Evolutionary conservation across 2,329 filamentous ascomycete genomes (phyloP).

Genomic region (Coniochaeta pulveracea): DNA sequence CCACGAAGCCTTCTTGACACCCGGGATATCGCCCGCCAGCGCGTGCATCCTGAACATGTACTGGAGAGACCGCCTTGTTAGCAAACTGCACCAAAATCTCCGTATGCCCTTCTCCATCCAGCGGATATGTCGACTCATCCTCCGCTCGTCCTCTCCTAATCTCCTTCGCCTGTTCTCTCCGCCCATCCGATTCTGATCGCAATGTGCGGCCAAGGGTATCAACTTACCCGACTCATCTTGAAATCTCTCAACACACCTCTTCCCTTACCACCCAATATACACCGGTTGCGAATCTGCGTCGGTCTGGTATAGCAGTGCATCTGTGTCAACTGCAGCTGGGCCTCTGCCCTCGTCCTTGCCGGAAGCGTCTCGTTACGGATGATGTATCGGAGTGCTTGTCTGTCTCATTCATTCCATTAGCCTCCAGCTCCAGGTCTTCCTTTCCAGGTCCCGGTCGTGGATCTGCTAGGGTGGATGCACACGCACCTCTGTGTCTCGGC

Average conservation of each 20-base stretch:
- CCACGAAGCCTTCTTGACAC: slow-evolving; percentile 95
- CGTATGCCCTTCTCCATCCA: background rate
- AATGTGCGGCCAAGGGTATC: background rate
- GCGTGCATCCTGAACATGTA: slow-evolving; percentile 91
- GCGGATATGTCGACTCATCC: background rate
- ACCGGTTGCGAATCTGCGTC: slow-evolving; percentile 90
- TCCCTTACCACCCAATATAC: slow-evolving; percentile 81
- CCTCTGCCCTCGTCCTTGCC: slow-evolving; percentile 71
- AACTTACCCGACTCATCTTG: slow-evolving; percentile 78
- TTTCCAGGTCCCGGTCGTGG: background rate
- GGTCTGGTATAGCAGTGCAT: slow-evolving; percentile 94
- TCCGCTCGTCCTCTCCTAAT: background rate
- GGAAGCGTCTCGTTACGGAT: slow-evolving; percentile 87
- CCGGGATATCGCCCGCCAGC: slow-evolving; percentile 72
- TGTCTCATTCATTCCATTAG: slow-evolving; percentile 20
- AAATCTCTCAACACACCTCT: slow-evolving; percentile 90
- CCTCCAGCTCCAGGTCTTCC: background rate
- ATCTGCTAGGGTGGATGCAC: background rate
- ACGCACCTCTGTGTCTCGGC: slow-evolving; percentile 77
- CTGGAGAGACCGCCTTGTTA: slow-evolving; percentile 36
- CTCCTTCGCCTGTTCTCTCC: background rate
- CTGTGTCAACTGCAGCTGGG: slow-evolving; percentile 82
- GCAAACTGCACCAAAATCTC: slow-evolving; percentile 1
- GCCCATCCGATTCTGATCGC: background rate
- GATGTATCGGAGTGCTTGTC: slow-evolving; percentile 87